phyloP scores from a whole-genome alignment of 1,139 yeast genomes.

The Torulaspora pretoriensis region DNA sequence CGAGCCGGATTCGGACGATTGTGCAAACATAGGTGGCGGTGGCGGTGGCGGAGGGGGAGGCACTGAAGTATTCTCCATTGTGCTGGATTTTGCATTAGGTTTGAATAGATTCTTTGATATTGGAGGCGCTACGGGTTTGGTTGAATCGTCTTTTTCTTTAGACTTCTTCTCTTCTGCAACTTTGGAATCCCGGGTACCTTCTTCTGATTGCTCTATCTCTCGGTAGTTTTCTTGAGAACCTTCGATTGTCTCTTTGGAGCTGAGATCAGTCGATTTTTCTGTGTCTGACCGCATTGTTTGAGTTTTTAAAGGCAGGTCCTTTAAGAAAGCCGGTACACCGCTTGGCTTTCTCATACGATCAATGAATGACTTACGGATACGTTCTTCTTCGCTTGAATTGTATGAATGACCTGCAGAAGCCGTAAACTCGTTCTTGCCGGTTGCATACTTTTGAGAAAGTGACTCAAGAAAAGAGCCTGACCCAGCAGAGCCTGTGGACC shows the following conservation, averaged over 20 bases:
- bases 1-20: conserved; percentile 22
- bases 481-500: conserved; percentile 14
- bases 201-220: background rate
- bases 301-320: conserved; percentile 55
- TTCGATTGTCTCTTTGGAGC: background rate
- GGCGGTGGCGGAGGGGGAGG: conserved; percentile 19
- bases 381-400: conserved; percentile 11
- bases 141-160: too few relatives aligned
- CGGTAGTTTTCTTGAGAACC: background rate
- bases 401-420: conserved; percentile 3
- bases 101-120: conserved; percentile 23
- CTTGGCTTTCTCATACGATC: conserved; percentile 31
- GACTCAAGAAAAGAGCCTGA: conserved; percentile 33
- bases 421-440: conserved; percentile 23
- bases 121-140: conserved; percentile 25
- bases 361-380: conserved; percentile 30
- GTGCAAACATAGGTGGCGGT: conserved; percentile 35
- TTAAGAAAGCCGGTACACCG: conserved; percentile 42
- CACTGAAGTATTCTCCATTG: background rate
- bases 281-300: conserved; percentile 19
- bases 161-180: too few relatives aligned
- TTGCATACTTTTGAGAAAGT: conserved; percentile 35
- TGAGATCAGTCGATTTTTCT: background rate
- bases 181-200: background rate
- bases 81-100: background rate